Conservation (phyloP, 352 stramenopile genomes). For the Phytophthora foliorum region DNA sequence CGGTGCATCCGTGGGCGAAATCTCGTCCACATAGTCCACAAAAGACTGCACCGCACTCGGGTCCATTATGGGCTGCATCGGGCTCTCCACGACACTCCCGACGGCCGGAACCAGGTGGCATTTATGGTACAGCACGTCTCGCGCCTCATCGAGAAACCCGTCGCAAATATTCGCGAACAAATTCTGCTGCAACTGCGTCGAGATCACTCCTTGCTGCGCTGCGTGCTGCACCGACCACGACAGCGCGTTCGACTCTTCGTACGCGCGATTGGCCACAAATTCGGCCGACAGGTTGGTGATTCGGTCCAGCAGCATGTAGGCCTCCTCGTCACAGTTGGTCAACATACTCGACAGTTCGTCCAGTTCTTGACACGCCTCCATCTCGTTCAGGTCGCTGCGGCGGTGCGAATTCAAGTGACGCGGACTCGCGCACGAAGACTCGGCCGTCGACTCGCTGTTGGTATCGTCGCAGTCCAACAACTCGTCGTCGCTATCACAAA, state of each 20-base stretch:
- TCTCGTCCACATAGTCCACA: slow-evolving; percentile 57
- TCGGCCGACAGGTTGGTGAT: slow-evolving; percentile 74
- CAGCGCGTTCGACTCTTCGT: slow-evolving; percentile 75
- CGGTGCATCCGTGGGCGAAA: slow-evolving; percentile 61
- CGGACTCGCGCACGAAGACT: slow-evolving; percentile 80
- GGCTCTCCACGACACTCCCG: slow-evolving; percentile 62
- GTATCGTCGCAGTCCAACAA: slow-evolving; percentile 79
- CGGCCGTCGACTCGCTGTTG: slow-evolving; percentile 77
- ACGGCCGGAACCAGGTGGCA: slow-evolving; percentile 82
- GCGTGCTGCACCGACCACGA: slow-evolving; percentile 81
- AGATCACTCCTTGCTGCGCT: slow-evolving; percentile 67
- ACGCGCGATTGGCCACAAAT: slow-evolving; percentile 74
- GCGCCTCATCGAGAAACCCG: slow-evolving; percentile 69
- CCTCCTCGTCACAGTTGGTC: slow-evolving; percentile 69
- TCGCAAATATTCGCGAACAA: slow-evolving; percentile 67
- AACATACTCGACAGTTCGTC: slow-evolving; percentile 65
- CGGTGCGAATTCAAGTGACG: slow-evolving; percentile 50
- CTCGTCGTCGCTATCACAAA: slow-evolving; percentile 60
- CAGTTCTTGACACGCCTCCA: slow-evolving; percentile 47
- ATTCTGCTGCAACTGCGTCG: slow-evolving; percentile 76
- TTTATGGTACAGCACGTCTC: slow-evolving; percentile 88
- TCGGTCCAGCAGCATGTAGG: slow-evolving; percentile 69
- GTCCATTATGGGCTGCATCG: slow-evolving; percentile 46
- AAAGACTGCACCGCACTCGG: slow-evolving; percentile 54
- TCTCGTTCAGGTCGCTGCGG: slow-evolving; percentile 35